Evolutionary conservation across 2,329 filamentous ascomycete species (phyloP), one percentile per base, ranked within the genome.

Genomic region (Thielaviopsis euricoi): DNA sequence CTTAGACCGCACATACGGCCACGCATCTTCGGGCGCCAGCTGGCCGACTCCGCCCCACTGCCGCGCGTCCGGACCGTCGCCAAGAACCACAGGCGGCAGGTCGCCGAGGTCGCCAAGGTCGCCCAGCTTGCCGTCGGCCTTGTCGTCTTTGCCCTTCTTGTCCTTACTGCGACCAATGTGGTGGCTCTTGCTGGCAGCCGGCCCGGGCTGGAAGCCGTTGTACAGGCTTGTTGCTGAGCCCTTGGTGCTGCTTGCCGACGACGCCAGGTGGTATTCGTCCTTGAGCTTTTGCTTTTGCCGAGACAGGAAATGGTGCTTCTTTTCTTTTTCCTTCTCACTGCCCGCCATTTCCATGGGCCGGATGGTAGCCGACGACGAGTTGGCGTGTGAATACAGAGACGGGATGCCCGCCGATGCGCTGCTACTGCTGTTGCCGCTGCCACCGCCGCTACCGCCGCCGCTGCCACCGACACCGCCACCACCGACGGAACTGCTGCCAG

Each of bases 281-380:
- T 85, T 86, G 59, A 87, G 73, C 67, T 89, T 90, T 65, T 89
- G 79, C 66, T 89, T 90, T 66, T 88, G 85, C 46, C 87, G 76
- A 7, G 85, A 88, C 56, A 91, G 67, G 63, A 91, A 90, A 65
- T 90, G 83, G 64, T 89, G 87, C 63, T 85, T 86, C 71, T 86
- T 86, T 64, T 87, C 83, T 70, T 86, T 87, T 60, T 86, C 83
- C 64, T 83, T 84, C 19, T 67, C 69, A 48, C 22, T 48, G 3
- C 23, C 50, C 23, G 21, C 7, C 25, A 74, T 70, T 50, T 85
- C 81, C 12, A 70, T 65, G 0, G 85, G 79, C n/a, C 87, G 80
- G 58, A 91, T 82, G 0, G 87, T 90, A 2, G 85, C 85, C 0
- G 85, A 82, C 0, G 86, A 89, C 0, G 82, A 85, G 67, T 91